Conservation (phyloP, 2,329 filamentous ascomycete genomes). For the Neopestalotiopsis sp. region DNA sequence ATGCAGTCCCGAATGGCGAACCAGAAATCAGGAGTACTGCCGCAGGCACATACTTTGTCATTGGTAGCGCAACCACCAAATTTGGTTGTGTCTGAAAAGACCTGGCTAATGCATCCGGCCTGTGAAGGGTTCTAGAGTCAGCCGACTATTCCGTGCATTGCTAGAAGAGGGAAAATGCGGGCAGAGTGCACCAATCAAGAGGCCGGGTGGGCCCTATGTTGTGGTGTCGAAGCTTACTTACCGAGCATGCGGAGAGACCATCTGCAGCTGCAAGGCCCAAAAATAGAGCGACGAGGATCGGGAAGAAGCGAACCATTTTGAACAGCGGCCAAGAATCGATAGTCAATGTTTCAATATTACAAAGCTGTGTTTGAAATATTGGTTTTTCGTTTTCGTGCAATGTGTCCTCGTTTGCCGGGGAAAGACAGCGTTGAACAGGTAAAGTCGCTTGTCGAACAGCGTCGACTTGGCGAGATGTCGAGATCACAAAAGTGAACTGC, state of each 20-base stretch:
- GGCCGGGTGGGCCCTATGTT: not conserved
- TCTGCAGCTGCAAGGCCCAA: conserved; percentile 14
- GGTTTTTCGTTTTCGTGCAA: not conserved
- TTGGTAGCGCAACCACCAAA: conserved; percentile 12
- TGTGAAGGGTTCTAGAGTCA: conserved; percentile 14
- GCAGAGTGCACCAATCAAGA: conserved; percentile 3
- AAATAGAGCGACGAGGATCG: conserved; percentile 14
- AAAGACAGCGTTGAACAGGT: not conserved
- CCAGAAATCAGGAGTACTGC: conserved; percentile 9
- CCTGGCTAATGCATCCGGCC: conserved; percentile 17
- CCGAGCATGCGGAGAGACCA: conserved; percentile 11
- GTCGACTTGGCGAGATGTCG: not conserved
- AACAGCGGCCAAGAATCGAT: conserved; percentile 6
- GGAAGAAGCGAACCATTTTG: conserved; percentile 5
- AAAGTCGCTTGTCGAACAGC: not conserved
- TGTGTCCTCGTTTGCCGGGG: not conserved
- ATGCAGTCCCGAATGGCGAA: conserved; percentile 21
- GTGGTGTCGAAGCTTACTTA: conserved; percentile 11
- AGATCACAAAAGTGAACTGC: too few relatives aligned
- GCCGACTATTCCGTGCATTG: not conserved
- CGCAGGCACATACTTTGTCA: conserved; percentile 19
- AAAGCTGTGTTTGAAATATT: not conserved
- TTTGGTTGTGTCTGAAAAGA: conserved; percentile 16
- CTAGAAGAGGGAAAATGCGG: conserved; percentile 9
- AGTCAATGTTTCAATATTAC: not conserved